These are phyloP conservation scores for Cladobotryum mycophilum DNA, from an alignment of 2,329 filamentous ascomycete species.

Conservation along the genomic window DNA sequence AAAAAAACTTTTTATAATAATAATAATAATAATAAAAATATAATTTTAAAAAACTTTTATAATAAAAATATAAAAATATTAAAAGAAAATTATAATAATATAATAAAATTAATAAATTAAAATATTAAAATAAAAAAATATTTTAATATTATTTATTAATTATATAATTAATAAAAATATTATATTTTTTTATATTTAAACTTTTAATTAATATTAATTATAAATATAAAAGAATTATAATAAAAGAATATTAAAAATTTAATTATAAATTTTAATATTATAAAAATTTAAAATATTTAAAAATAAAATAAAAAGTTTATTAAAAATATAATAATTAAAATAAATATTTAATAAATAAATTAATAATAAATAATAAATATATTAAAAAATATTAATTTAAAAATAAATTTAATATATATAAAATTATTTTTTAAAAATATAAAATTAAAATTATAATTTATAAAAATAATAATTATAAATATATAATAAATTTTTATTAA, in stretches of 20 bases:
- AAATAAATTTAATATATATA: constrained; percentile 5
- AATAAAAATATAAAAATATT: neutral
- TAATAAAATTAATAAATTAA: neutral
- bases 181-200: neutral
- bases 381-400: constrained; percentile 1
- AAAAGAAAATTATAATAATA: neutral
- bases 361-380: constrained; percentile 6
- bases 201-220: neutral
- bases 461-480: neutral
- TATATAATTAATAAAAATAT: neutral
- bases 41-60: constrained; percentile 1
- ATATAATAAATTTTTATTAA: neutral
- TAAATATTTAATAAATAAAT: constrained; percentile 1
- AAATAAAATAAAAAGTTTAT: too few species aligned
- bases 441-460: neutral
- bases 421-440: neutral
- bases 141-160: too few species aligned
- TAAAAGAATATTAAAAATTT: neutral
- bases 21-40: neutral
- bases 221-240: neutral
- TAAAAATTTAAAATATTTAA: neutral
- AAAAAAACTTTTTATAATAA: neutral
- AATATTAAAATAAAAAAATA: neutral
- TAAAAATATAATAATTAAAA: neutral
- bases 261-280: neutral